Evolutionary conservation across 257 asterid genomes (phyloP), one percentile per base, ranked within the genome.

Genomic region (Echium plantagineum): DNA sequence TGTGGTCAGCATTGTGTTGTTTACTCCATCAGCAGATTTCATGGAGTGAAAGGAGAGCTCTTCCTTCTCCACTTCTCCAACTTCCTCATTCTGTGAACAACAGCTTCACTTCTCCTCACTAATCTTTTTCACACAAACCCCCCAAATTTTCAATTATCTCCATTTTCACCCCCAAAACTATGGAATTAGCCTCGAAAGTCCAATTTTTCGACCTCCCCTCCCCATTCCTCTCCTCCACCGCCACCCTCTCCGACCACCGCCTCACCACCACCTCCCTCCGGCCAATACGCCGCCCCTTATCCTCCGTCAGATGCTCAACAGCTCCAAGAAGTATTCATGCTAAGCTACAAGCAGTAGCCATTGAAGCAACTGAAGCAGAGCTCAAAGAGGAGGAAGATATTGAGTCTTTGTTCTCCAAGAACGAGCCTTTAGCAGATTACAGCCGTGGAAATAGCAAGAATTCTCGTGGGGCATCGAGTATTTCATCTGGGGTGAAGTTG

Each of bases 391-490:
- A 80, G n/a, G n/a, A n/a, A 12, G 89, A 77, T 18, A 77, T 88
- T 9, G 98, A 91, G 68, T 76, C 90, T 55, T 83, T 91, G 6
- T 82, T 91, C 57, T 75, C 94, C 7, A 69, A 64, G 21, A 63
- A 56, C 15, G 69, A 55, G 21, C 54, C 63, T 1, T 82, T 77
- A n/a, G 16, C 60, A 18, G 77, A 70, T 47, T 69, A 75, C 62
- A 78, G 68, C 71, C 80, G 95, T 35, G 80, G 72, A 1, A 72
- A 52, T 1, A 80, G 68, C n/a, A n/a, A n/a, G n/a, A n/a, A n/a
- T n/a, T n/a, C n/a, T n/a, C n/a, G n/a, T n/a, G n/a, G n/a, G n/a
- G n/a, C n/a, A n/a, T n/a, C n/a, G n/a, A n/a, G n/a, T n/a, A n/a
- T n/a, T n/a, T n/a, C n/a, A n/a, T n/a, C n/a, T n/a, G n/a, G n/a